These are phyloP conservation scores for Agastache rugosa DNA, from an alignment of 257 asterid species.

Conservation along the genomic window DNA sequence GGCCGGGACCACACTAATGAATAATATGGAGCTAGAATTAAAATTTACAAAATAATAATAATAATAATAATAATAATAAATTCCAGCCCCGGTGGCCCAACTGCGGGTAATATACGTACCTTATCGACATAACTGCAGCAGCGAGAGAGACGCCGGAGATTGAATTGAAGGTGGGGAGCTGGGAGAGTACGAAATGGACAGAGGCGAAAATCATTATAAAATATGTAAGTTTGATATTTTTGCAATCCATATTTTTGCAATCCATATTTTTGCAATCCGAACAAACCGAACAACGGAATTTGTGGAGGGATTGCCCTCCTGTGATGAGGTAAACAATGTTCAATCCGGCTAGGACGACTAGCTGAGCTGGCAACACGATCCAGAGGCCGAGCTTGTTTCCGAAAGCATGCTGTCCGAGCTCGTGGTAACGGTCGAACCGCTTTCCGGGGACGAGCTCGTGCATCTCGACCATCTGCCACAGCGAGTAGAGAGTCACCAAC, in stretches of 20 bases:
- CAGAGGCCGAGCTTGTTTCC: slow-evolving; percentile 54
- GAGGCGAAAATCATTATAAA: slow-evolving; percentile 25
- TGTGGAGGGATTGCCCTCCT: slow-evolving; percentile 12
- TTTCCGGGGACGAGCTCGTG: background rate
- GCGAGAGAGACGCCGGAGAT: slow-evolving; percentile 32
- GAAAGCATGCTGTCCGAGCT: slow-evolving; percentile 57
- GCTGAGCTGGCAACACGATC: slow-evolving; percentile 53
- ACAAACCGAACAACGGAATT: slow-evolving; percentile 17
- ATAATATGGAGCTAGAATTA: too few species aligned
- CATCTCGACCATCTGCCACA: slow-evolving; percentile 28
- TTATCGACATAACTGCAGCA: slow-evolving; percentile 32
- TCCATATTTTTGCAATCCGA: too few species aligned
- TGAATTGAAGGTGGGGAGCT: slow-evolving; percentile 26
- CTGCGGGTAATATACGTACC: too few species aligned
- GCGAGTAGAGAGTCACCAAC: background rate
- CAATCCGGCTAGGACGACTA: slow-evolving; percentile 46
- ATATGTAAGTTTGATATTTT: background rate
- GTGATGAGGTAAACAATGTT: slow-evolving; percentile 49
- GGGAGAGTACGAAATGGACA: slow-evolving; percentile 32
- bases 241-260: too few species aligned
- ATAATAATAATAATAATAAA: too few species aligned
- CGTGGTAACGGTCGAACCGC: slow-evolving; percentile 47
- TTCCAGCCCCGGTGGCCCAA: too few species aligned
- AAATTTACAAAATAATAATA: too few species aligned
- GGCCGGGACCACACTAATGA: too few species aligned